These are phyloP conservation scores for Globisporangium viniferum DNA, from an alignment of 352 stramenopile species.

Conservation along the genomic window DNA sequence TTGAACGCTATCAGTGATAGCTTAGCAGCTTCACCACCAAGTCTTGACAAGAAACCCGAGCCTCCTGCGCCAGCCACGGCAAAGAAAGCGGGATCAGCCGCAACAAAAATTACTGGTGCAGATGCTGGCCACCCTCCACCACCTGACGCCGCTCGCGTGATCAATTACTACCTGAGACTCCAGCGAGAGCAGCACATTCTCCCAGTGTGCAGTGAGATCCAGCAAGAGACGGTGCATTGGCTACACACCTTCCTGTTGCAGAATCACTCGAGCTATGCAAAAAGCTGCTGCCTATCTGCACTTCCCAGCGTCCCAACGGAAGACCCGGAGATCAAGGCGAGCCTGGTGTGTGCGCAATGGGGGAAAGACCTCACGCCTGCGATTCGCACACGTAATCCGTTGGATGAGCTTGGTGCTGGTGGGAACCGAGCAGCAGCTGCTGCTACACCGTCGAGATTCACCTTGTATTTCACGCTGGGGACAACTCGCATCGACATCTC, in stretches of 20 bases:
- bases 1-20: constrained; percentile 21
- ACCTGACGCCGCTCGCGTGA: constrained; percentile 25
- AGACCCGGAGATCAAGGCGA: constrained; percentile 60
- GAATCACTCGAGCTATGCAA: constrained; percentile 56
- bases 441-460: constrained; percentile 13
- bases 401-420: not conserved
- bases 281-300: constrained; percentile 42
- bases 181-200: constrained; percentile 47
- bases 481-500: constrained; percentile 37
- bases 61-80: not conserved
- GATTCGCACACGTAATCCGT: constrained; percentile 10
- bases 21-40: not conserved
- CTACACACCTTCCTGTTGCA: constrained; percentile 62
- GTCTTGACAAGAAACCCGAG: constrained; percentile 10
- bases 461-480: constrained; percentile 64
- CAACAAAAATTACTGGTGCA: not conserved
- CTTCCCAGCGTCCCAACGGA: constrained; percentile 37
- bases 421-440: constrained; percentile 6
- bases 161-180: constrained; percentile 66
- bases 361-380: constrained; percentile 53
- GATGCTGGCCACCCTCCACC: not conserved
- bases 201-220: constrained; percentile 22
- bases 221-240: constrained; percentile 34
- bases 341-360: constrained; percentile 59
- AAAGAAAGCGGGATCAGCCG: constrained; percentile 11